Base-by-base conservation (phyloP, 83 land plant genomes). In the Thuja plicata region DNA sequence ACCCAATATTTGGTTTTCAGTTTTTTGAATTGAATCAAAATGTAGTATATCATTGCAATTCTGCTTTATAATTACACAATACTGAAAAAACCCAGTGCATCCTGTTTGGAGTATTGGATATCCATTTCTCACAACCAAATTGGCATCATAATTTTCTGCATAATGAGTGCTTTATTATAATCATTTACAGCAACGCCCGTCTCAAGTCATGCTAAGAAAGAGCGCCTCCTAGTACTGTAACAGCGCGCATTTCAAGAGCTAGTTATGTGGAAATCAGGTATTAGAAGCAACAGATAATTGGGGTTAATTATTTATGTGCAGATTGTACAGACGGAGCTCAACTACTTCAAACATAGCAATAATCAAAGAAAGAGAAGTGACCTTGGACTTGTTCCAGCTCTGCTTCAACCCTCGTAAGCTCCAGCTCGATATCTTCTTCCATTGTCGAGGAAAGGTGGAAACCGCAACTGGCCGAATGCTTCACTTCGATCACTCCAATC, bases 381-480 rank as follows among this genome's bases (percentile, higher is more conserved):
- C 85, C 85, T 82, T 46, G 85, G 34, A 82, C 85, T 41, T 45
- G 85, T 46, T 82, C 13, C 46, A 82, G 54, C 50, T 82, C 85
- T 45, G 46, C 54, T 82, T 82, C 85, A 45, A 82, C 54, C 24
- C 46, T 82, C 34, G 45, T 30, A 40, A 82, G 85, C 32, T 82
- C 52, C 21, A 24, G 52, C 84, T 81, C 84, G 10, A 81, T 21
- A 9, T 41, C 85, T 82, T 82, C 54, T 27, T 82, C 54, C 85
- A 82, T 82, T 24, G 54, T 79, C 45, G 6, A 19, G 11, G 85
- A n/a, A 10, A 82, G 27, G 54, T 3, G 30, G 9, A 45, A 9
- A 12, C 27, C 52, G 35, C 30, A 82, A 82, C 2, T 79, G 32
- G 54, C 30, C 24, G 3, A 43, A 38, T 16, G 41, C 8, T 41